Evolutionary conservation across 2,329 filamentous ascomycete species (phyloP), one percentile per base, ranked within the genome.

Genomic region (Fusarium bulbicola): DNA sequence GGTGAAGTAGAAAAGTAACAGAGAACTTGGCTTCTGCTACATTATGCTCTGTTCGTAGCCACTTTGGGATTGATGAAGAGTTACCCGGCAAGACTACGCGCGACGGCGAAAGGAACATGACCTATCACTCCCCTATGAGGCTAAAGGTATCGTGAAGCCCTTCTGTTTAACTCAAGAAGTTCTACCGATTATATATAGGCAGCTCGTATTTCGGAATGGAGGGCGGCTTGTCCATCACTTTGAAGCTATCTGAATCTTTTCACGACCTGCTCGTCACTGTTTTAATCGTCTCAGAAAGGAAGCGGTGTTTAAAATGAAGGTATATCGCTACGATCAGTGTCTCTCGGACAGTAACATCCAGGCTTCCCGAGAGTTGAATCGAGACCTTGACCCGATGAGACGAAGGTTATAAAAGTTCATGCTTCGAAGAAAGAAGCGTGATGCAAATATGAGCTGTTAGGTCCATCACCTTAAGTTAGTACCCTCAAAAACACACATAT

Each of bases 111-210:
- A 40, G 12, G 1, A 21, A 40, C 7, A 13, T 40, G 20, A 21
- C 12, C 6, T 0, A 40, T 40, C 37, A 40, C 20, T 40, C 3
- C 37, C 37, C 37, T 14, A 21, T 21, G 3, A 14, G 20, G 3
- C 20, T 13, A 14, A 14, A 40, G 0, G 12, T 4, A 13, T 21
- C 7, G 7, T 5, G 7, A 40, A 21, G 2, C 37, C 20, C 37
- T 40, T 21, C 12, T 21, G 8, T 14, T 14, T 12, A 1, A 40
- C 37, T 1, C 4, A 1, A 4, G 20, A 5, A 40, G 0, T 12
- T 40, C 0, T 21, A 21, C 20, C 7, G 37, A 21, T 40, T 6
- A 40, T 5, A 3, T 21, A 14, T 2, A 3, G 7, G 20, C 7
- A 40, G 0, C 37, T 7, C 8, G 4, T 3, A 0, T 21, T 40